A percentile compares a stretch with the other conserved stretches of the same genome.
These are phyloP conservation scores for Aspergillus viridinutans DNA, from an alignment of 2,329 filamentous ascomycete species.

Conservation along the genomic window DNA sequence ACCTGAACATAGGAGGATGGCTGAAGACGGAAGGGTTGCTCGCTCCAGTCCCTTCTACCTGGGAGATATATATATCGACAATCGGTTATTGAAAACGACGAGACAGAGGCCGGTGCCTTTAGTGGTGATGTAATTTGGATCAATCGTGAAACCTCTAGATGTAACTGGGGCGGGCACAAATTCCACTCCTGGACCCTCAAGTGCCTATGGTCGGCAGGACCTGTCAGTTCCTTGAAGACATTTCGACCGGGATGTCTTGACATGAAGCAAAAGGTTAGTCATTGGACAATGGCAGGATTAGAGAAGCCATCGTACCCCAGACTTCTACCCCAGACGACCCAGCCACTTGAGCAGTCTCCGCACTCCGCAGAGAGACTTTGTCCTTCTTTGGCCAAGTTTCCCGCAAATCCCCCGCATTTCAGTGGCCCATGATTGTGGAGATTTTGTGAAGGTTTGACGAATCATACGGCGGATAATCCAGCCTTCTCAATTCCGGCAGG, in stretches of 20 bases:
- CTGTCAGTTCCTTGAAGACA: neutral
- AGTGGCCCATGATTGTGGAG: neutral
- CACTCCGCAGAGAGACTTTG: neutral
- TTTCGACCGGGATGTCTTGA: neutral
- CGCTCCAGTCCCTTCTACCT: neutral
- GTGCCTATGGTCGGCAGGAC: no score
- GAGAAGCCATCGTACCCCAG: neutral
- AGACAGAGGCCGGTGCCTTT: neutral
- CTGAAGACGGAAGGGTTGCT: neutral
- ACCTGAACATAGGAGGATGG: no score
- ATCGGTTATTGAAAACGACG: neutral
- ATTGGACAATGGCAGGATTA: neutral
- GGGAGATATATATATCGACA: neutral
- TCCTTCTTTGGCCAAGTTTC: no score
- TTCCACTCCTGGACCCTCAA: neutral
- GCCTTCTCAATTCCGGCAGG: neutral
- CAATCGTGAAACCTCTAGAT: neutral
- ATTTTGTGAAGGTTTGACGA: neutral
- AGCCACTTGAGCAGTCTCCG: neutral
- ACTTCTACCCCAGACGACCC: neutral
- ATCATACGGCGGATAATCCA: neutral
- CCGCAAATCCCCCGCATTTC: no score
- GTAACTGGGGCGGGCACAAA: neutral
- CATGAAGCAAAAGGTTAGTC: neutral
- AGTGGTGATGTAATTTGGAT: neutral